Conservation (phyloP, 331 rosid species). For the Spiraea crenata region DNA sequence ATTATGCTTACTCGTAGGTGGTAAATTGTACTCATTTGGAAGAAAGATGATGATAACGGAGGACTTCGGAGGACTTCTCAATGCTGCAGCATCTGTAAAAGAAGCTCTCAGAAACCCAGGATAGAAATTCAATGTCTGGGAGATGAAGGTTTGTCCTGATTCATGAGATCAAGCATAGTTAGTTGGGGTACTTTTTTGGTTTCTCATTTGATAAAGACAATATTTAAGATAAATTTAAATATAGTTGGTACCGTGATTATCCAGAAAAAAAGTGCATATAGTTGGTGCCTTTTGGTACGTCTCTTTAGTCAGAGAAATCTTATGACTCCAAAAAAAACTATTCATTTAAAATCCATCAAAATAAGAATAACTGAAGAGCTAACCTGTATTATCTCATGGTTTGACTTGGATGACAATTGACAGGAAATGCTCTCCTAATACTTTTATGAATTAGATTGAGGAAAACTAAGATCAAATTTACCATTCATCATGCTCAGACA, state of each 20-base stretch:
- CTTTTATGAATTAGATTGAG: background rate
- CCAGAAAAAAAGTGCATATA: no score
- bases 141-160: constrained; percentile 71
- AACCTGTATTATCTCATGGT: background rate
- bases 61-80: constrained; percentile 55
- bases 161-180: constrained; percentile 16
- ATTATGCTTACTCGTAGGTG: constrained; percentile 47
- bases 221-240: no score
- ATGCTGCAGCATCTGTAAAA: constrained; percentile 61
- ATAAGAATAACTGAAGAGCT: background rate
- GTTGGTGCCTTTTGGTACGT: background rate
- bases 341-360: background rate
- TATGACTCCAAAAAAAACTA: background rate
- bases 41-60: constrained; percentile 68
- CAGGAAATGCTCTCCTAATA: background rate
- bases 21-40: constrained; percentile 90
- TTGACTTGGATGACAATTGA: background rate
- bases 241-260: background rate
- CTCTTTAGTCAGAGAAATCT: background rate
- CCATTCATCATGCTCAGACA: background rate
- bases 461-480: background rate
- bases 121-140: constrained; percentile 98
- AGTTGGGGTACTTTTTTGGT: no score
- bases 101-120: constrained; percentile 80
- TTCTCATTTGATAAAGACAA: no score